Conservation (phyloP, 1,284 basidiomycete genomes). For the Cutaneotrichosporon arboriforme region DNA sequence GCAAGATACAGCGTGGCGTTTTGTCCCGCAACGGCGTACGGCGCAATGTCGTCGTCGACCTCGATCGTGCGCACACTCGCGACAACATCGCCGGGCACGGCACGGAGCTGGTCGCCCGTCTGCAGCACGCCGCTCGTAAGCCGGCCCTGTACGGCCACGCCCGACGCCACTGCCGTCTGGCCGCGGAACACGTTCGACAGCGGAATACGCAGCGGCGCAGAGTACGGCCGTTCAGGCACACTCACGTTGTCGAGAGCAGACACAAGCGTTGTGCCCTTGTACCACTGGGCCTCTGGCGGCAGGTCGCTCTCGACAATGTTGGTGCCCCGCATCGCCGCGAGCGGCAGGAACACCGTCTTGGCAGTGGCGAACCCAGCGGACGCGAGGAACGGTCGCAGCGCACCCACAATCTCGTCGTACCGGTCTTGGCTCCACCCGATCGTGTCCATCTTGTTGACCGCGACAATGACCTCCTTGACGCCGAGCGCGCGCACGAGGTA, state of each 20-base stretch:
- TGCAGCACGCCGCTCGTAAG: conserved; percentile 83
- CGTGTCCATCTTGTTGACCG: conserved; percentile 91
- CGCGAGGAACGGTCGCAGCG: conserved; percentile 72
- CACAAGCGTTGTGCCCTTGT: conserved; percentile 76
- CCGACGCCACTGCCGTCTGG: conserved; percentile 62
- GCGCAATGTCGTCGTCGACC: conserved; percentile 67
- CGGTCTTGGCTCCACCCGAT: conserved; percentile 76
- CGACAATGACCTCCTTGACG: conserved; percentile 87
- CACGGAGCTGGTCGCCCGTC: conserved; percentile 78
- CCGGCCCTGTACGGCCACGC: conserved; percentile 77
- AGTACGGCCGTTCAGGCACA: conserved; percentile 72
- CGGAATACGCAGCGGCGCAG: conserved; percentile 74
- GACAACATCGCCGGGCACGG: conserved; percentile 87
- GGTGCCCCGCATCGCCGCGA: conserved; percentile 82
- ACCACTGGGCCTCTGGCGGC: conserved; percentile 58
- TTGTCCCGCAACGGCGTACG: conserved; percentile 85
- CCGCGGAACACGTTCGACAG: conserved; percentile 94
- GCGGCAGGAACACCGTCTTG: conserved; percentile 79
- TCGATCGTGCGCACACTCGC: conserved; percentile 81
- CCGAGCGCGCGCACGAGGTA: conserved; percentile 88
- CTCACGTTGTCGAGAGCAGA: conserved; percentile 75
- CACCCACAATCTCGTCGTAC: conserved; percentile 75
- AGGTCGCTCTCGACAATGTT: conserved; percentile 57
- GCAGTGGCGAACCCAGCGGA: conserved; percentile 77
- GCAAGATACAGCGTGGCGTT: conserved; percentile 82